Conservation (phyloP, 2,329 filamentous ascomycete genomes). For the Beauveria varroae region DNA sequence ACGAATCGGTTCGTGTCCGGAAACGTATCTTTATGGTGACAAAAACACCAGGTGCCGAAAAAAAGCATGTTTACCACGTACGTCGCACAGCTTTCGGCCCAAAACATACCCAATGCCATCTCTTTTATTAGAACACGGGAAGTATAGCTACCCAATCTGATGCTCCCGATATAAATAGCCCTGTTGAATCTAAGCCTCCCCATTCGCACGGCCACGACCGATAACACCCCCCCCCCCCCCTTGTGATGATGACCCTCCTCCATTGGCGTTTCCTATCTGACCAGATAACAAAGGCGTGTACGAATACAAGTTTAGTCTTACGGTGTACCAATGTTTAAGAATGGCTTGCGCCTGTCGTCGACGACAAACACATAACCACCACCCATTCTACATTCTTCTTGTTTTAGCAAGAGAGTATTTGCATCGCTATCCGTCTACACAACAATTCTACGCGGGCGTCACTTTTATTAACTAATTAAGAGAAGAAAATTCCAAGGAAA, state of each 20-base stretch:
- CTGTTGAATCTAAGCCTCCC: not conserved
- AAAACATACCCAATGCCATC: not conserved
- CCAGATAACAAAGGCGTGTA: not conserved
- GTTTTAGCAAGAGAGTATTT: not conserved
- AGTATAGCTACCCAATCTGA: not conserved
- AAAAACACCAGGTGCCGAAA: not conserved
- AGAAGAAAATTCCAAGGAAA: not conserved
- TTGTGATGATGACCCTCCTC: not conserved
- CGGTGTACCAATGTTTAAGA: not conserved
- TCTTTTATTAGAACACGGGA: not conserved
- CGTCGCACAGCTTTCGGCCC: not conserved
- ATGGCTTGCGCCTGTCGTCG: not conserved
- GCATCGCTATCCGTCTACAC: not conserved
- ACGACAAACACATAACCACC: not conserved
- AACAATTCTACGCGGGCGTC: slow-evolving; percentile 4
- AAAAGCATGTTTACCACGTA: not conserved
- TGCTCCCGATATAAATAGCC: not conserved
- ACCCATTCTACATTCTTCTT: slow-evolving; percentile 2
- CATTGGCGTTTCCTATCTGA: not conserved
- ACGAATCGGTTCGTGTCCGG: not conserved
- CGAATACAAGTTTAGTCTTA: not conserved
- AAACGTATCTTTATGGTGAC: not conserved
- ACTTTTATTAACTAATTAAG: slow-evolving; percentile 13
- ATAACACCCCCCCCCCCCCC: slow-evolving; percentile 3
- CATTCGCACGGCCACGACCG: not conserved